phyloP scores from a whole-genome alignment of 176 grass and related monocot species.

The Musa troglodytarum region DNA sequence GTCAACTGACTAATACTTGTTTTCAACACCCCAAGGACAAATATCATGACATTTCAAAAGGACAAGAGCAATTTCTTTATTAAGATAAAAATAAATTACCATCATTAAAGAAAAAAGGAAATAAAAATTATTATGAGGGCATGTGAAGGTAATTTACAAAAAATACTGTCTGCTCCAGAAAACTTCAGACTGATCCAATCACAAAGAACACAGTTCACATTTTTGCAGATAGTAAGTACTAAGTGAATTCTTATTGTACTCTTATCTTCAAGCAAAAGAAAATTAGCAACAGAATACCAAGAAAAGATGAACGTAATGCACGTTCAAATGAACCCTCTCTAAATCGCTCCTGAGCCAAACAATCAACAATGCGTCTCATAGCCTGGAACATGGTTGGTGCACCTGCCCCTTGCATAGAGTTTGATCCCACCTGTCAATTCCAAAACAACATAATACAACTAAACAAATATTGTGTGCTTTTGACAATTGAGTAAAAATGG shows the following conservation, averaged over 20 bases:
- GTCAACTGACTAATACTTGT: not conserved
- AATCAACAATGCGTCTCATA: conserved; percentile 67
- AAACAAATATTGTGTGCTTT: not conserved
- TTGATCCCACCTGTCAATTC: conserved; percentile 65
- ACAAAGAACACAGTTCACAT: not conserved
- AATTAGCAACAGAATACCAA: conserved; percentile 40
- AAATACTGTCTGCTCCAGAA: not conserved
- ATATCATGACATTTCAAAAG: not conserved
- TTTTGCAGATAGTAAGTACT: not conserved
- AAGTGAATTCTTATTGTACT: not conserved
- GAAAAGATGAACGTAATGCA: conserved; percentile 83
- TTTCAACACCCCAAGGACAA: not conserved
- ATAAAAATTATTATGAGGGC: not conserved
- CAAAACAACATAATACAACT: not conserved
- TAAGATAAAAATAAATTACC: not conserved
- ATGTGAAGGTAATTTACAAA: not conserved
- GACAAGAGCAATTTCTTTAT: not conserved
- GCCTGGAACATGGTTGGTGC: conserved; percentile 92
- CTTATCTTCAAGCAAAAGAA: not conserved
- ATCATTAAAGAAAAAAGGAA: not conserved
- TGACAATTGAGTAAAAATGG: not conserved
- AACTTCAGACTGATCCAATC: not conserved
- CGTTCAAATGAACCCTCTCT: conserved; percentile 76
- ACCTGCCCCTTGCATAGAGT: conserved; percentile 86
- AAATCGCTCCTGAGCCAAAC: conserved; percentile 61